Percentiles rank a stretch among this genome's conserved stretches.
Evolutionary conservation across 2,329 filamentous ascomycete genomes (phyloP).

Genomic region (Grosmannia clavigera): DNA sequence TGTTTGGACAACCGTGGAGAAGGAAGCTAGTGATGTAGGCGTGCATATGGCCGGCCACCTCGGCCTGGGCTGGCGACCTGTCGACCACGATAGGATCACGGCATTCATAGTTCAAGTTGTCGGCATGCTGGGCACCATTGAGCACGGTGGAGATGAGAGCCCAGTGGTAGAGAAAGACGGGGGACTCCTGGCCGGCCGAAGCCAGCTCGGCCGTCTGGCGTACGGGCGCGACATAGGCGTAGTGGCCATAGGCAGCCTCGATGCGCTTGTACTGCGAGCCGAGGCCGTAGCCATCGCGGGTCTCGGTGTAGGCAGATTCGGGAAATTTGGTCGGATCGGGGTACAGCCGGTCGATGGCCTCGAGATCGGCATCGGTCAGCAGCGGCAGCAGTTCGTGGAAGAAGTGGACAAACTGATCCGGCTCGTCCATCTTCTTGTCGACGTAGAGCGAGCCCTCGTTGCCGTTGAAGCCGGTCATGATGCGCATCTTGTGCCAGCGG

Average conservation of each 20-base stretch:
- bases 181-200: conserved; percentile 18
- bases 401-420: conserved; percentile 24
- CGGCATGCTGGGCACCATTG: conserved; percentile 33
- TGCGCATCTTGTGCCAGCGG: conserved; percentile 20
- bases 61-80: conserved; percentile 26
- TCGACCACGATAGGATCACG: conserved; percentile 22
- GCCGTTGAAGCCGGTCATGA: conserved; percentile 29
- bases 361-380: conserved; percentile 21
- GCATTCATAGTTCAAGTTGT: conserved; percentile 35
- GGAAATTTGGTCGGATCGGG: conserved; percentile 22
- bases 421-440: conserved; percentile 20
- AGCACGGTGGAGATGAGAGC: conserved; percentile 30
- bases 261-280: conserved; percentile 38
- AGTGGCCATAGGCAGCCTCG: conserved; percentile 41
- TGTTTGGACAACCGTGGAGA: conserved; percentile 22
- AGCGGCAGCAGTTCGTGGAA: conserved; percentile 26
- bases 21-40: conserved; percentile 38
- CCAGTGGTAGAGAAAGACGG: conserved; percentile 42
- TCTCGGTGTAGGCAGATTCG: conserved; percentile 26
- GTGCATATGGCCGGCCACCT: conserved; percentile 29
- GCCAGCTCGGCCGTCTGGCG: conserved; percentile 31
- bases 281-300: conserved; percentile 12
- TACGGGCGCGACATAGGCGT: conserved; percentile 38
- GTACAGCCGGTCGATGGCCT: conserved; percentile 24
- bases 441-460: conserved; percentile 32